phyloP scores from a whole-genome alignment of 208 protist genomes.

The Crithidia fasciculata region DNA sequence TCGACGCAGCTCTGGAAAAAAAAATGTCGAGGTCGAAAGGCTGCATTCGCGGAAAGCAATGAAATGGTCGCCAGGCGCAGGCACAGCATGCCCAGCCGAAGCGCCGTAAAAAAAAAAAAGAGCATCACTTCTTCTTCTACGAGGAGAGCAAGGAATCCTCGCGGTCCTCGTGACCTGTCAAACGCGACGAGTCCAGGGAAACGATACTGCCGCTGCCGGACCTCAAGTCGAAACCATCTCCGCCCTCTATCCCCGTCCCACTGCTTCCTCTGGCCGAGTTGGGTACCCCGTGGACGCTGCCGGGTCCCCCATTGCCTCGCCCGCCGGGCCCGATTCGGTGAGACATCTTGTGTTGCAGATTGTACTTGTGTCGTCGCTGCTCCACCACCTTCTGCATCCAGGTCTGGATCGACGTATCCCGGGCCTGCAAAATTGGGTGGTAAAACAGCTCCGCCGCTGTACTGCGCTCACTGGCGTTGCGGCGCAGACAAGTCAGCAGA shows the following conservation, averaged over 20 bases:
- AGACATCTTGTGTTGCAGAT: slow-evolving; percentile 28
- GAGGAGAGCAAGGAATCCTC: slow-evolving; percentile 5
- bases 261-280: slow-evolving; percentile 10
- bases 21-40: too few relatives aligned
- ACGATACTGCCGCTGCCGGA: slow-evolving; percentile 23
- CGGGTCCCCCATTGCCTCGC: neutral
- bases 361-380: slow-evolving; percentile 32
- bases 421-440: slow-evolving; percentile 50
- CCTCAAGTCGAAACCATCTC: slow-evolving; percentile 30
- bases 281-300: neutral
- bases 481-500: slow-evolving; percentile 61
- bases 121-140: neutral
- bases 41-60: too few relatives aligned
- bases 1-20: too few relatives aligned
- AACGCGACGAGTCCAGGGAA: slow-evolving; percentile 35
- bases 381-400: slow-evolving; percentile 55
- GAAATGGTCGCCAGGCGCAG: too few relatives aligned
- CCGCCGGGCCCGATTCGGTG: slow-evolving; percentile 15
- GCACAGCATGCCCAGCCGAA: too few relatives aligned
- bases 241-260: neutral
- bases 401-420: slow-evolving; percentile 43
- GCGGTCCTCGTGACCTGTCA: slow-evolving; percentile 7
- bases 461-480: slow-evolving; percentile 54
- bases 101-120: slow-evolving; percentile 2
- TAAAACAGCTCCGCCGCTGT: slow-evolving; percentile 54